Evolutionary conservation across 2,329 filamentous ascomycete genomes (phyloP), one percentile per base, ranked within the genome.

Genomic region (Verticillium dahliae): DNA sequence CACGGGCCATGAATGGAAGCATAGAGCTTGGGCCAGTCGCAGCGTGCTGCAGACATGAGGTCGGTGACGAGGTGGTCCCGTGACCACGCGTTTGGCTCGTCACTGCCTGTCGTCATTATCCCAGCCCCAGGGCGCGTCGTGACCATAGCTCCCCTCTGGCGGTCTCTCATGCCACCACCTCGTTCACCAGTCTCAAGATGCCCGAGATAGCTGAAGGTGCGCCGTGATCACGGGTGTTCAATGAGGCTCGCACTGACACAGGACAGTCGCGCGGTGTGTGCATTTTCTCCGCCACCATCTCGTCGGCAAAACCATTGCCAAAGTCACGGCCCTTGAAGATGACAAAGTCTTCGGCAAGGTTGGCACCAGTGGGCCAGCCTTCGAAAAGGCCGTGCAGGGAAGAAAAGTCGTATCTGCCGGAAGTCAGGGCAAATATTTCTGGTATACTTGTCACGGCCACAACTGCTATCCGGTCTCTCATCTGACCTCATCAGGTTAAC

Each of bases 371-470:
- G 91, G 89, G 0, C 74, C 84, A 0, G 89, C 88, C 35, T 92
- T 99, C 65, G 81, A 90, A 67, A 82, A 85, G 60, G 87, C 89
- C 1, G 80, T 97, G 70, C 82, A 82, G 3, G 92, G 91, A 4
- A 94, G 90, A 70, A 91, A 86, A 70, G 86, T 87, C 3, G 62
- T 85, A 9, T 81, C 80, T 60, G 90, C 90, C 4, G 90, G 90
- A 4, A 92, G 90, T 63, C 95, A 97, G 73, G 95, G 95, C 10
- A 99, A 98, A 82, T 98, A 98, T 72, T 98, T 99, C 74, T 99
- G 95, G 87, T 85, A 68, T 63, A 7, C 9, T 31, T 6, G 6
- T 1, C 11, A 31, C 2, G 5, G 27, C 27, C 27, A 14, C 11
- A 31, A 4, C 13, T 13, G 34, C 60, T 58, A 22, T 58, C 50